phyloP scores from a whole-genome alignment of 441 rosid species.

The Mallotus repandus region DNA sequence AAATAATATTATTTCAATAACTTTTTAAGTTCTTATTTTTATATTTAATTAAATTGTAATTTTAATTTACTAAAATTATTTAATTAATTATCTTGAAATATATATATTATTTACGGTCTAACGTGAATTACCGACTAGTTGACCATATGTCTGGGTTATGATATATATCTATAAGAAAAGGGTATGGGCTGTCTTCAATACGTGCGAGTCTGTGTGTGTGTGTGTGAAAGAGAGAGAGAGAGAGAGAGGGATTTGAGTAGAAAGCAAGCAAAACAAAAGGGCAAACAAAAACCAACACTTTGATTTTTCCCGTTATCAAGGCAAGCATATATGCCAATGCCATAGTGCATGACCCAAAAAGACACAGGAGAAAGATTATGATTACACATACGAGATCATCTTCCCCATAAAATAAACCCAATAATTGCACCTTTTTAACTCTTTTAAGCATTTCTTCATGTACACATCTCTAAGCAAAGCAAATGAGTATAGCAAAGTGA shows the following conservation, averaged over 20 bases:
- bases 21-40: too few relatives aligned
- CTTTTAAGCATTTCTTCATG: slow-evolving; percentile 33
- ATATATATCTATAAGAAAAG: too few relatives aligned
- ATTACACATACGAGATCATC: neutral
- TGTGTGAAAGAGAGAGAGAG: neutral
- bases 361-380: neutral
- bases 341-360: slow-evolving; percentile 16
- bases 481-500: slow-evolving; percentile 37
- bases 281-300: slow-evolving; percentile 28
- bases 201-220: too few relatives aligned
- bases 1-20: too few relatives aligned
- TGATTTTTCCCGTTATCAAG: slow-evolving; percentile 48
- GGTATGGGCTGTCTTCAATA: too few relatives aligned
- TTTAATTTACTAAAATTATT: too few relatives aligned
- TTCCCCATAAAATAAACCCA: slow-evolving; percentile 18
- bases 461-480: slow-evolving; percentile 41
- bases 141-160: too few relatives aligned
- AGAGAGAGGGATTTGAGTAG: slow-evolving; percentile 59
- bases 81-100: too few relatives aligned
- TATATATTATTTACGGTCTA: too few relatives aligned
- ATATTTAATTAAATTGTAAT: too few relatives aligned
- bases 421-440: slow-evolving; percentile 9
- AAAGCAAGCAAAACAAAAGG: slow-evolving; percentile 80
- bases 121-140: too few relatives aligned
- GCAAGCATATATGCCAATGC: slow-evolving; percentile 67